These are phyloP conservation scores for Monosporascus sp. DNA, from an alignment of 2,329 filamentous ascomycete species.

Conservation along the genomic window DNA sequence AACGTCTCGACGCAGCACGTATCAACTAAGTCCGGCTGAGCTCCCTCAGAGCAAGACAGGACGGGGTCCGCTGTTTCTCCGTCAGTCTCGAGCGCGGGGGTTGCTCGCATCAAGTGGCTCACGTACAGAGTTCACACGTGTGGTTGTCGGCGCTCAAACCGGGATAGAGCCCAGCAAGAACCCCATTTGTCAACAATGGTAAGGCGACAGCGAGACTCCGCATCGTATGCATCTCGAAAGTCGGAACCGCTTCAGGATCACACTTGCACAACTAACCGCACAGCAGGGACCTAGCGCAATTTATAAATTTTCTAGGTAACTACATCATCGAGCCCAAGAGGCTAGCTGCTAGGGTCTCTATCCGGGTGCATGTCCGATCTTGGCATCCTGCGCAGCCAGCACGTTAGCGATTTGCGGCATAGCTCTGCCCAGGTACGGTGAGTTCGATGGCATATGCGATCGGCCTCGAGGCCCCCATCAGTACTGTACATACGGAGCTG, in stretches of 20 bases:
- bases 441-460: background rate
- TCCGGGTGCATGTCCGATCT: too few species aligned
- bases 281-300: background rate
- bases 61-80: slow-evolving; percentile 20
- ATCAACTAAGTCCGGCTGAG: slow-evolving; percentile 42
- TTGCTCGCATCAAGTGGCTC: too few species aligned
- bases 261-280: background rate
- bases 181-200: slow-evolving; percentile 22
- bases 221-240: slow-evolving; percentile 10
- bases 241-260: slow-evolving; percentile 3
- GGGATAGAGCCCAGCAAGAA: slow-evolving; percentile 33
- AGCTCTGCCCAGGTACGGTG: background rate
- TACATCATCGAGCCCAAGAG: background rate
- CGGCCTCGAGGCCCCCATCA: background rate
- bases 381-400: background rate
- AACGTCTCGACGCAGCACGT: slow-evolving; percentile 61
- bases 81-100: slow-evolving; percentile 1
- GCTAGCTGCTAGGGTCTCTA: too few species aligned
- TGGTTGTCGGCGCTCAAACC: slow-evolving; percentile 48
- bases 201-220: slow-evolving; percentile 14
- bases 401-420: background rate
- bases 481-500: background rate
- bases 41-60: slow-evolving; percentile 44
- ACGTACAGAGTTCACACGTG: slow-evolving; percentile 45
- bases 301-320: background rate